A percentile compares a stretch with the other conserved stretches of the same genome.
Evolutionary conservation across 2,329 filamentous ascomycete species (phyloP).

Genomic region (Xylariales sp.): DNA sequence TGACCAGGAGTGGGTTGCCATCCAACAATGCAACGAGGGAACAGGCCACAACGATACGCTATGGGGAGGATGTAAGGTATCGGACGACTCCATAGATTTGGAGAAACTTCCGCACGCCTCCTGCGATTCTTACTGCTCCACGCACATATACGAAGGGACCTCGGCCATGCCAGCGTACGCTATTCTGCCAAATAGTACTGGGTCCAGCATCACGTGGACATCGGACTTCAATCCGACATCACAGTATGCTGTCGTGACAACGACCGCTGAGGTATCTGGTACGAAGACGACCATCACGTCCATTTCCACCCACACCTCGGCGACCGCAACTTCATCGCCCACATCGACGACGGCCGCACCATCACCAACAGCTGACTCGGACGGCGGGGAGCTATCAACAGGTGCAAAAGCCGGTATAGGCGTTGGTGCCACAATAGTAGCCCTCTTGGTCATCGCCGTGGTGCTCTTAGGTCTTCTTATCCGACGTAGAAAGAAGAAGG

Average conservation of each 20-base stretch:
- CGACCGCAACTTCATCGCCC: not conserved
- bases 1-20: constrained; percentile 10
- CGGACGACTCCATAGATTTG: constrained; percentile 4
- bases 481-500: constrained; percentile 3
- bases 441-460: constrained; percentile 3
- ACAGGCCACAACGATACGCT: not conserved
- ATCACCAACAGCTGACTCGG: not conserved
- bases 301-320: not conserved
- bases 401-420: constrained; percentile 11
- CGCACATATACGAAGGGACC: not conserved
- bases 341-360: not conserved
- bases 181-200: constrained; percentile 6
- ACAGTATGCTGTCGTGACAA: not conserved
- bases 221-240: constrained; percentile 6
- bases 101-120: constrained; percentile 6
- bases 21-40: constrained; percentile 5
- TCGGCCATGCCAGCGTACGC: constrained; percentile 6
- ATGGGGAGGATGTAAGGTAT: constrained; percentile 9
- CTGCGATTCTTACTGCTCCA: constrained; percentile 10
- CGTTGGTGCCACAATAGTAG: constrained; percentile 6
- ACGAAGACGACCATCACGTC: not conserved
- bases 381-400: constrained; percentile 1
- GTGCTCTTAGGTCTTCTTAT: not conserved
- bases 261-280: not conserved
- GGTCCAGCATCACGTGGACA: constrained; percentile 8